phyloP scores from a whole-genome alignment of 257 asterid genomes.

The Jacaranda mimosifolia region DNA sequence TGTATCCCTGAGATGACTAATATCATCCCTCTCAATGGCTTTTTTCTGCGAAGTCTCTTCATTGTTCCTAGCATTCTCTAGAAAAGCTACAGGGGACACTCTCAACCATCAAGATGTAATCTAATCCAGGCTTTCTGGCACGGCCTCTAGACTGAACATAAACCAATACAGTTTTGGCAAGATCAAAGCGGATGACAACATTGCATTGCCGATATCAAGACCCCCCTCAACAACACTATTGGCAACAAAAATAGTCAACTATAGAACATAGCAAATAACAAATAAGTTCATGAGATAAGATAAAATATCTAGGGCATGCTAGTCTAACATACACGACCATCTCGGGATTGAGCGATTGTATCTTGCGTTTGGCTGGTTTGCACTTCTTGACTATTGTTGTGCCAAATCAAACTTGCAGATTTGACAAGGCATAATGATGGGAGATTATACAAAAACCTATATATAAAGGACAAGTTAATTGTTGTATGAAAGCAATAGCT shows the following conservation, averaged over 20 bases:
- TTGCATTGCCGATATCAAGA: constrained; percentile 99
- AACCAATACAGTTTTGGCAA: constrained; percentile 97
- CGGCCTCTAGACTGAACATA: constrained; percentile 99
- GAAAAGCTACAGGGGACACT: constrained; percentile 45
- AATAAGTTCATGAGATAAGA: constrained; percentile 33
- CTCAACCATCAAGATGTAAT: constrained; percentile 98
- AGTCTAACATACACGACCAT: constrained; percentile 89
- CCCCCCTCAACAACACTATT: constrained; percentile 99
- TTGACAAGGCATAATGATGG: constrained; percentile 88
- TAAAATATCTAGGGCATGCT: constrained; percentile 23
- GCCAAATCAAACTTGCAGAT: constrained; percentile 97
- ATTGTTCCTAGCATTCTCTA: constrained; percentile 27
- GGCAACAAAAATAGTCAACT: constrained; percentile 97
- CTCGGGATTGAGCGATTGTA: constrained; percentile 88
- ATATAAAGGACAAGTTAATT: constrained; percentile 32
- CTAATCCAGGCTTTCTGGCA: constrained; percentile 99
- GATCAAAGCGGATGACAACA: constrained; percentile 99
- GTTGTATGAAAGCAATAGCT: constrained; percentile 33
- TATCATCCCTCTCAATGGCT: constrained; percentile 97
- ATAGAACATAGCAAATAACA: constrained; percentile 38
- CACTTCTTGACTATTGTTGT: constrained; percentile 98
- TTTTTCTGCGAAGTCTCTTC: constrained; percentile 74
- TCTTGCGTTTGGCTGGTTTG: constrained; percentile 98
- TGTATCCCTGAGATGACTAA: constrained; percentile 87
- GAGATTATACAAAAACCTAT: constrained; percentile 89